Conservation (phyloP, 2,329 filamentous ascomycete species). For the Ophiocordyceps polyrhachis-furcata region DNA sequence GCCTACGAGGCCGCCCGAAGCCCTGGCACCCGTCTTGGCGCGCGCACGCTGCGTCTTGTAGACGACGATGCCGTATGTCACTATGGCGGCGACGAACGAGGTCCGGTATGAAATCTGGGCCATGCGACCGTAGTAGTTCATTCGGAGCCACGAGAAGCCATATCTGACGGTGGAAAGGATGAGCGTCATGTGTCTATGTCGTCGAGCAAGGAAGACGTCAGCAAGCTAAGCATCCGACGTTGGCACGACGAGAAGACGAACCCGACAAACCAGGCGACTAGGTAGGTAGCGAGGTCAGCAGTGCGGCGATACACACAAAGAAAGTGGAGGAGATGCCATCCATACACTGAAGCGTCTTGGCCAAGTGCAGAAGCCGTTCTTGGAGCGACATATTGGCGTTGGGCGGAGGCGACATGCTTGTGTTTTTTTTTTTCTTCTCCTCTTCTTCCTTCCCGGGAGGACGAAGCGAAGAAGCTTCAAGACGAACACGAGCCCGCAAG, state of each 20-base stretch:
- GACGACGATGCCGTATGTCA: constrained; percentile 93
- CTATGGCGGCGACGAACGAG: constrained; percentile 74
- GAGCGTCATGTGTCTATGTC: constrained; percentile 60
- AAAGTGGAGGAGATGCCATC: constrained; percentile 2
- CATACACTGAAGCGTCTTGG: constrained; percentile 79
- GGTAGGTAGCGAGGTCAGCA: constrained; percentile 2
- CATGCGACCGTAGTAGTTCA: constrained; percentile 66
- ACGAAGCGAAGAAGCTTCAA: too few species aligned
- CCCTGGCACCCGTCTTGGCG: constrained; percentile 49
- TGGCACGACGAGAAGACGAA: constrained; percentile 29
- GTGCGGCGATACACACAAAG: neutral
- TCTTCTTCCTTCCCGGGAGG: neutral
- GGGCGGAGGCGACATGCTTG: constrained; percentile 42
- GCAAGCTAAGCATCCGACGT: neutral
- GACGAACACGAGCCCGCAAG: neutral
- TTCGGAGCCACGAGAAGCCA: constrained; percentile 64
- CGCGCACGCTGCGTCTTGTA: constrained; percentile 92
- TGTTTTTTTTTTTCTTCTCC: neutral
- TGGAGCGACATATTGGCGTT: constrained; percentile 48
- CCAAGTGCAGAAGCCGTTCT: constrained; percentile 60
- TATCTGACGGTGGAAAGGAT: constrained; percentile 74
- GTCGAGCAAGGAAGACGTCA: constrained; percentile 4
- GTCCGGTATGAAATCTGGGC: constrained; percentile 76
- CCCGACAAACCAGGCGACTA: constrained; percentile 67
- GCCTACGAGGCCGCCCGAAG: constrained; percentile 40